Evolutionary conservation across 768 basidiomycete genomes (phyloP).

Genomic region (Russula brevipes): DNA sequence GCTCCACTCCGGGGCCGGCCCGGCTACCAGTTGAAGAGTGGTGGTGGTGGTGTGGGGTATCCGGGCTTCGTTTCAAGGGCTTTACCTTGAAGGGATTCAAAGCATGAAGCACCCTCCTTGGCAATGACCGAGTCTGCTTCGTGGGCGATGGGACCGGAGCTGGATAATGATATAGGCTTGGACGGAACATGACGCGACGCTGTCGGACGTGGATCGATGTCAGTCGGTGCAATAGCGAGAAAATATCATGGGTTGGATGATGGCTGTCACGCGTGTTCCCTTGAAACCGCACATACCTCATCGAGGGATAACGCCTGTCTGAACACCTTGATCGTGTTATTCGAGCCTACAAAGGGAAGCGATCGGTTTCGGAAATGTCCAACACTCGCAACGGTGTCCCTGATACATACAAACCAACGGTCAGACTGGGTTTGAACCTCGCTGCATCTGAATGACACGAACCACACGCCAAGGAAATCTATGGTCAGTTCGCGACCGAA

Average conservation of each 20-base stretch:
- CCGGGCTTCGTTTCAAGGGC: background rate
- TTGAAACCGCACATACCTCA: constrained; percentile 40
- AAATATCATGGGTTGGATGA: background rate
- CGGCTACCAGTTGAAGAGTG: background rate
- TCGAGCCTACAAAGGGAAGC: constrained; percentile 63
- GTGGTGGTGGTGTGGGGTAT: background rate
- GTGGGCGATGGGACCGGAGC: too few relatives aligned
- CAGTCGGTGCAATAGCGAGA: too few relatives aligned
- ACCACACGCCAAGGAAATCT: constrained; percentile 67
- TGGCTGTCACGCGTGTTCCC: background rate
- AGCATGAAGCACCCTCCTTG: background rate
- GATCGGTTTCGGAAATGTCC: constrained; percentile 53
- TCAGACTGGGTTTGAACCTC: background rate
- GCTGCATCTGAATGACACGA: constrained; percentile 18
- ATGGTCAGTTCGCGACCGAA: constrained; percentile 58
- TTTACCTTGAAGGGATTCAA: background rate
- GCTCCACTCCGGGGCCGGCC: too few relatives aligned
- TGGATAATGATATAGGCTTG: constrained; percentile 53
- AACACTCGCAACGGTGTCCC: constrained; percentile 82
- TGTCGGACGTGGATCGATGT: constrained; percentile 26
- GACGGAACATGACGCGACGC: constrained; percentile 60
- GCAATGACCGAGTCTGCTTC: constrained; percentile 27
- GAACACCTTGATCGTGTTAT: constrained; percentile 61
- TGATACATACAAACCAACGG: constrained; percentile 21
- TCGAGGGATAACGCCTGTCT: constrained; percentile 75